Percentiles rank a stretch among this genome's conserved stretches.
phyloP scores from a whole-genome alignment of 495 filamentous ascomycete species.

The Penicillium antarcticum region DNA sequence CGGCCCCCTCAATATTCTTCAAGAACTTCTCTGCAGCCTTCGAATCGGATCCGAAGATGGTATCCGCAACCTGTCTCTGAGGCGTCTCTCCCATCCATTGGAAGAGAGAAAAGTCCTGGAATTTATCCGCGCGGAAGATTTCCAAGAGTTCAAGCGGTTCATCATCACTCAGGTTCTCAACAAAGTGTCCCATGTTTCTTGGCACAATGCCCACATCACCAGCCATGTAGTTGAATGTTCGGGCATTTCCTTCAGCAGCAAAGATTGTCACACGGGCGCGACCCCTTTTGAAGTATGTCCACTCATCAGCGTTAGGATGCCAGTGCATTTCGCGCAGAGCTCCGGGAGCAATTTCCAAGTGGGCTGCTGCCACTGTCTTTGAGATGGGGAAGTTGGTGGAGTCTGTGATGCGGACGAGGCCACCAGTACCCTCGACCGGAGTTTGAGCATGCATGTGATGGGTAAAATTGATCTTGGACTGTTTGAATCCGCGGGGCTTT shows the following conservation, averaged over 20 bases:
- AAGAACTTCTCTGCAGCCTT: slow-evolving; percentile 54
- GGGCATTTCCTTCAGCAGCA: slow-evolving; percentile 51
- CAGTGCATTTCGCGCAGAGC: slow-evolving; percentile 69
- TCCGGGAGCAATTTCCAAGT: slow-evolving; percentile 54
- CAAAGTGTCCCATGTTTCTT: slow-evolving; percentile 58
- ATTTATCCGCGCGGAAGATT: slow-evolving; percentile 55
- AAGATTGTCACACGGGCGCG: slow-evolving; percentile 66
- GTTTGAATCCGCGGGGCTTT: slow-evolving; percentile 47
- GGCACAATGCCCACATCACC: slow-evolving; percentile 63
- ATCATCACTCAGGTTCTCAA: slow-evolving; percentile 60
- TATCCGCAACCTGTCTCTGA: slow-evolving; percentile 56
- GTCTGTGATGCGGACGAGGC: slow-evolving; percentile 60
- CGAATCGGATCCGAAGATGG: slow-evolving; percentile 54
- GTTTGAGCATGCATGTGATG: slow-evolving; percentile 60
- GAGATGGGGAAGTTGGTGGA: slow-evolving; percentile 65
- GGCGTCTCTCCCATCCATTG: slow-evolving; percentile 70
- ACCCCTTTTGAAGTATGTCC: slow-evolving; percentile 71
- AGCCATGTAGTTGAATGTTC: slow-evolving; percentile 58
- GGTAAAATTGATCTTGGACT: slow-evolving; percentile 57
- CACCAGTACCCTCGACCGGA: slow-evolving; percentile 51
- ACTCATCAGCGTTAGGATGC: slow-evolving; percentile 76
- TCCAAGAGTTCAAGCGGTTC: slow-evolving; percentile 57
- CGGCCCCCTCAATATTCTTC: slow-evolving; percentile 50
- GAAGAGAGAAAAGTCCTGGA: slow-evolving; percentile 61
- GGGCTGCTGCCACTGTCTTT: slow-evolving; percentile 60